Conservation (phyloP, 148 eudicot species). For the Heliosperma pusillum region DNA sequence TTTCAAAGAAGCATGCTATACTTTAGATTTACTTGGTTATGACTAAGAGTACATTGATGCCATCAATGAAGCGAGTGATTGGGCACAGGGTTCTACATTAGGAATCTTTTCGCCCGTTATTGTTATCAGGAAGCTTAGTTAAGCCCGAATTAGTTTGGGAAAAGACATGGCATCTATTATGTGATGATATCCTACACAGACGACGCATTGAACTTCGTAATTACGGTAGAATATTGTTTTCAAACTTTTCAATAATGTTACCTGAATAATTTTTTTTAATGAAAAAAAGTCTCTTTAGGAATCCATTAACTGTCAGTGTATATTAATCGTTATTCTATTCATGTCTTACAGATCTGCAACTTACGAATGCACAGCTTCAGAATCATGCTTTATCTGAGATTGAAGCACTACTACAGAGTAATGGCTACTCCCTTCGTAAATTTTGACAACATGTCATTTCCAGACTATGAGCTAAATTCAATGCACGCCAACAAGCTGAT, state of each 20-base stretch:
- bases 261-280: too few species aligned
- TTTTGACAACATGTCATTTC: background rate
- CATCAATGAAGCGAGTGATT: background rate
- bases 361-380: background rate
- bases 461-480: background rate
- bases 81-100: background rate
- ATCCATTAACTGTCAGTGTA: too few species aligned
- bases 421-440: background rate
- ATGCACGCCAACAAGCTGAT: background rate
- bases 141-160: background rate
- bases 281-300: too few species aligned
- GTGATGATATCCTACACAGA: background rate
- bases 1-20: background rate
- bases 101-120: background rate
- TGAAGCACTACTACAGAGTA: background rate
- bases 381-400: background rate
- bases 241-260: too few species aligned
- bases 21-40: background rate
- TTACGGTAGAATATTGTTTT: too few species aligned
- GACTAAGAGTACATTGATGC: background rate
- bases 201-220: background rate
- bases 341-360: background rate
- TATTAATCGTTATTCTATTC: background rate
- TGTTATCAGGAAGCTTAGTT: background rate
- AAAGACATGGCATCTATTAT: background rate